phyloP scores from a whole-genome alignment of 371 early-diverging fungal species.

The Mortierella sp. region DNA sequence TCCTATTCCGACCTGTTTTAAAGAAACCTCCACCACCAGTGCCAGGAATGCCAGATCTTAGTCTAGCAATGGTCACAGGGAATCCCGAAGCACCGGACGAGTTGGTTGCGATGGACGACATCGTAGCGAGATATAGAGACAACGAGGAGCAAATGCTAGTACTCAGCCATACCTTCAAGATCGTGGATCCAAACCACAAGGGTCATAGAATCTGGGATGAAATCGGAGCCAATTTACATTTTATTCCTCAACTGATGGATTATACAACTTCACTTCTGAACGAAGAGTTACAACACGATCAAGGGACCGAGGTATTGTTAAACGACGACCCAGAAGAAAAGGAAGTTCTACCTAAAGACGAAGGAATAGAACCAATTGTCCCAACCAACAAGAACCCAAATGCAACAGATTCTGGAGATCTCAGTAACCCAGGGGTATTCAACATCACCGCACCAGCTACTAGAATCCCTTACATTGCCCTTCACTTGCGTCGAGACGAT shows the following conservation, averaged over 20 bases:
- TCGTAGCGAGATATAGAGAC: conserved; percentile 30
- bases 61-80: background rate
- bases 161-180: conserved; percentile 24
- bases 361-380: background rate
- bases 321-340: conserved; percentile 29
- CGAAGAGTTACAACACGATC: conserved; percentile 15
- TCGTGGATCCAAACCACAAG: conserved; percentile 4
- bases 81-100: background rate
- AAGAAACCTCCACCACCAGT: background rate
- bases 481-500: conserved; percentile 40
- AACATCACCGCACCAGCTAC: conserved; percentile 20
- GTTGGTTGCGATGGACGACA: conserved; percentile 20
- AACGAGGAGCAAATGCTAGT: conserved; percentile 16
- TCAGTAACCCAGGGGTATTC: background rate
- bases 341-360: background rate
- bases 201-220: conserved; percentile 4
- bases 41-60: background rate
- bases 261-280: conserved; percentile 13
- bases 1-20: conserved; percentile 20
- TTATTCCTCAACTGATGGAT: conserved; percentile 30
- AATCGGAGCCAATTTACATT: conserved; percentile 27
- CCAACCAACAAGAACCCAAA: conserved; percentile 1
- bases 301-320: background rate
- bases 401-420: background rate
- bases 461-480: conserved; percentile 34